These are phyloP conservation scores for Pichia sp. DNA, from an alignment of 1,139 yeast genomes.

Conservation along the genomic window DNA sequence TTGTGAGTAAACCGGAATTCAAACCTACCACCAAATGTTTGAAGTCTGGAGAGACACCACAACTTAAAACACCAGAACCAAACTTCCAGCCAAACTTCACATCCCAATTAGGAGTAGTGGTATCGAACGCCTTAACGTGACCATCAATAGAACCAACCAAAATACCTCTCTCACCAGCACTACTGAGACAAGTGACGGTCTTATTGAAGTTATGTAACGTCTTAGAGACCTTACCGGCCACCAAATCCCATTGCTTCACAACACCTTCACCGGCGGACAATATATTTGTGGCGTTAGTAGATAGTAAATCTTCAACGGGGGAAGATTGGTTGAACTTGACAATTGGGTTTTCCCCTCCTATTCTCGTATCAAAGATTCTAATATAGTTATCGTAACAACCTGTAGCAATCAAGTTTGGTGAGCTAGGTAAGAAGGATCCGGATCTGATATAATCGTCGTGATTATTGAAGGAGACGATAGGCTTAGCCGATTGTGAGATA, in stretches of 20 bases:
- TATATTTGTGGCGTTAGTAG: conserved; percentile 71
- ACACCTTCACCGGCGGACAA: conserved; percentile 84
- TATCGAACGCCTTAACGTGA: conserved; percentile 91
- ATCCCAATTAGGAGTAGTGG: conserved; percentile 66
- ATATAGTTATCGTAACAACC: conserved; percentile 92
- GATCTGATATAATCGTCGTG: conserved; percentile 88
- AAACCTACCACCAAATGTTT: conserved; percentile 94
- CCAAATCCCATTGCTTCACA: conserved; percentile 87
- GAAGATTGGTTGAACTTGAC: conserved; percentile 48
- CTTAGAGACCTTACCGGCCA: conserved; percentile 60
- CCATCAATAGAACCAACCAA: conserved; percentile 95
- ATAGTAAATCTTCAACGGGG: conserved; percentile 88
- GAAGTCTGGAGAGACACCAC: conserved; percentile 85
- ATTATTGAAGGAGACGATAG: conserved; percentile 60
- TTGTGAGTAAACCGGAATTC: conserved; percentile 80
- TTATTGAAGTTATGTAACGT: conserved; percentile 80
- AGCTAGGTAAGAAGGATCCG: conserved; percentile 65
- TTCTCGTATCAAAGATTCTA: conserved; percentile 80
- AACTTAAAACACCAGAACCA: conserved; percentile 84
- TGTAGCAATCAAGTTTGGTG: conserved; percentile 69
- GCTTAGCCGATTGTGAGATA: conserved; percentile 67
- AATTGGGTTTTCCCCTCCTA: conserved; percentile 38
- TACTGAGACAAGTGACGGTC: conserved; percentile 79
- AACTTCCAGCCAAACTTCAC: conserved; percentile 97
- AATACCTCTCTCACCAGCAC: conserved; percentile 65